Conservation (phyloP, 129 eudicot species). For the Kitagawia praeruptora region DNA sequence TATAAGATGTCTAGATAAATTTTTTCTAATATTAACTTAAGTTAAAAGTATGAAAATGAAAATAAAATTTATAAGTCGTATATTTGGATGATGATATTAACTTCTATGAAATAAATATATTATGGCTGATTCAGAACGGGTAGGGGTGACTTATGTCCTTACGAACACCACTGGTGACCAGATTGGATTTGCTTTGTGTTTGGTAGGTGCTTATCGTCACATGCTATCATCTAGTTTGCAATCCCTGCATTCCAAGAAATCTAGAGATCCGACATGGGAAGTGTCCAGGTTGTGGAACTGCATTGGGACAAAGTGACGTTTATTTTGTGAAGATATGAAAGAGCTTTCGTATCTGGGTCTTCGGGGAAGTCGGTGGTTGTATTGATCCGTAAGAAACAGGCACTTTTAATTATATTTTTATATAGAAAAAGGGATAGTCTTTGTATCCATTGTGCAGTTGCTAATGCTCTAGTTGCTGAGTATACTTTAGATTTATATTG, state of each 20-base stretch:
- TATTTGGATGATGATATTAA: no score
- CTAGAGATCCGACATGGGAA: conserved; percentile 90
- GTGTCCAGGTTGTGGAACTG: conserved; percentile 96
- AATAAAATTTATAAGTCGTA: no score
- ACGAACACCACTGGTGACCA: not conserved
- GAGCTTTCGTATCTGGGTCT: not conserved
- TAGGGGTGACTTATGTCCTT: not conserved
- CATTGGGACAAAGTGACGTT: conserved; percentile 89
- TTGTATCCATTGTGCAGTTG: not conserved
- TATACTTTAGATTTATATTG: no score
- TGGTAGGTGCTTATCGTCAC: conserved; percentile 89
- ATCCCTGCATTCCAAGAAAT: conserved; percentile 89
- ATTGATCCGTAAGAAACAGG: no score
- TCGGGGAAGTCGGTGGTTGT: not conserved
- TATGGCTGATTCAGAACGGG: not conserved
- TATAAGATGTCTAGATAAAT: no score
- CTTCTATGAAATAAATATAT: not conserved
- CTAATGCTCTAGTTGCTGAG: no score
- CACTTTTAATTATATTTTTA: no score
- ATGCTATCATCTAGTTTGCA: conserved; percentile 93
- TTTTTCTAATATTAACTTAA: no score
- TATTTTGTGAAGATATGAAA: conserved; percentile 78
- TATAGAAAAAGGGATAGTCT: not conserved
- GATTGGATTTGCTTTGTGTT: conserved; percentile 1
- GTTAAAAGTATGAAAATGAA: no score